These are phyloP conservation scores for Tilletia horrida DNA, from an alignment of 1,284 basidiomycete species.

Conservation along the genomic window DNA sequence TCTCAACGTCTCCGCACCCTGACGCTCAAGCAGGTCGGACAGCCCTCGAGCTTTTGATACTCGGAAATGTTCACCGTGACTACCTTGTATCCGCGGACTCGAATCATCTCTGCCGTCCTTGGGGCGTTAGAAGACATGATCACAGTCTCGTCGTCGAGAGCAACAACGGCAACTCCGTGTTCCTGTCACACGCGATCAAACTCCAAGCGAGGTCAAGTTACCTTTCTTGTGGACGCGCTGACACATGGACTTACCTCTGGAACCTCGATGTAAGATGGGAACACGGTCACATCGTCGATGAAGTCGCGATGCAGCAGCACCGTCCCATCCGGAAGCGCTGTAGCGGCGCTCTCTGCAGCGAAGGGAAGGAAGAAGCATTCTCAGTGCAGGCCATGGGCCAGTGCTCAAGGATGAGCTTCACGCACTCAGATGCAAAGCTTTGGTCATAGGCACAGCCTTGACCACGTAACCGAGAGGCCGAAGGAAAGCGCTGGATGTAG, in stretches of 20 bases:
- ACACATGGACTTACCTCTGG: constrained; percentile 25
- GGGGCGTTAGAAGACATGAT: constrained; percentile 27
- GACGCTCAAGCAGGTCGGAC: constrained; percentile 29
- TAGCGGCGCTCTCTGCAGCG: constrained; percentile 26
- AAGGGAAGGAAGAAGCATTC: not conserved
- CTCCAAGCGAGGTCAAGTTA: too few relatives aligned
- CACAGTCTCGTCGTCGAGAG: constrained; percentile 14
- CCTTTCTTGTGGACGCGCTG: too few relatives aligned
- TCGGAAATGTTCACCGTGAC: constrained; percentile 23
- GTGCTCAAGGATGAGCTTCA: too few relatives aligned
- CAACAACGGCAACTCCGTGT: constrained; percentile 27
- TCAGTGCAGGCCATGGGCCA: too few relatives aligned
- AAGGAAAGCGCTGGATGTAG: constrained; percentile 12
- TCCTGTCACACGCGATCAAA: not conserved
- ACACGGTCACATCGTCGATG: constrained; percentile 26
- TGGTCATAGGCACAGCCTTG: constrained; percentile 23
- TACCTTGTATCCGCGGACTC: constrained; percentile 22
- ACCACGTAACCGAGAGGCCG: constrained; percentile 20
- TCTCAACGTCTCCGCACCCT: constrained; percentile 9
- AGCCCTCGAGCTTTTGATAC: constrained; percentile 31
- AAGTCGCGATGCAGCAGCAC: constrained; percentile 23
- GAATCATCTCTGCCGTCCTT: constrained; percentile 22
- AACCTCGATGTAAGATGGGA: constrained; percentile 29
- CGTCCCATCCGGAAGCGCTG: constrained; percentile 31
- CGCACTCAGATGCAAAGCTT: constrained; percentile 32